Evolutionary conservation across 2,329 filamentous ascomycete genomes (phyloP).

Genomic region (Shiraia sp.): DNA sequence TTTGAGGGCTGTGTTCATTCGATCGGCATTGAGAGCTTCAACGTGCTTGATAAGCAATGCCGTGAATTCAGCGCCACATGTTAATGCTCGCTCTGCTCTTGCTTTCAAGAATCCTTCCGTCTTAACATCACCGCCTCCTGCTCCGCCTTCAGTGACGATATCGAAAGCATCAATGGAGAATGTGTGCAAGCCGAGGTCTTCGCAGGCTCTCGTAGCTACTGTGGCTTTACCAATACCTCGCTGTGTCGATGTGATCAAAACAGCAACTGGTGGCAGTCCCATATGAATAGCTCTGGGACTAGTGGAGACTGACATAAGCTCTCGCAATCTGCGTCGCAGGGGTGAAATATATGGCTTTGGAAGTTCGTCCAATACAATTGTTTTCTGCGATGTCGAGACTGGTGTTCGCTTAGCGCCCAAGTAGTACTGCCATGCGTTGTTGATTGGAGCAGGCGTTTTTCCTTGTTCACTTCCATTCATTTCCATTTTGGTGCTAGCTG

Average conservation of each 20-base stretch:
- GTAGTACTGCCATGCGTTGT: slow-evolving; percentile 88
- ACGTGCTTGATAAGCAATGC: slow-evolving; percentile 86
- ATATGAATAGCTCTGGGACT: slow-evolving; percentile 85
- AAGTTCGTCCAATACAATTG: slow-evolving; percentile 51
- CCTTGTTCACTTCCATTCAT: slow-evolving; percentile 87
- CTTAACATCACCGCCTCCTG: slow-evolving; percentile 87
- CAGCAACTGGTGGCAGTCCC: slow-evolving; percentile 82
- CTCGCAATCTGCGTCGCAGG: slow-evolving; percentile 68
- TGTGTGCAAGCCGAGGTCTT: slow-evolving; percentile 86
- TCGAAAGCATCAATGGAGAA: slow-evolving; percentile 92
- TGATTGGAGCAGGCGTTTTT: slow-evolving; percentile 74
- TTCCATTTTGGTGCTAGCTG: slow-evolving; percentile 83
- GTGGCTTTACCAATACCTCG: slow-evolving; percentile 91
- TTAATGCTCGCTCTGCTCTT: slow-evolving; percentile 83
- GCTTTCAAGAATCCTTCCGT: slow-evolving; percentile 89
- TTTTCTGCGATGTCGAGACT: slow-evolving; percentile 59
- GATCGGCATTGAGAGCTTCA: slow-evolving; percentile 86
- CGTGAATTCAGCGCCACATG: slow-evolving; percentile 82
- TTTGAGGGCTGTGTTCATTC: slow-evolving; percentile 82
- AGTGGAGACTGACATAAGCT: slow-evolving; percentile 85
- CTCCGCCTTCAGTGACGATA: slow-evolving; percentile 86
- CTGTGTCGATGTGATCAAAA: slow-evolving; percentile 88
- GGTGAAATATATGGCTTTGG: slow-evolving; percentile 50
- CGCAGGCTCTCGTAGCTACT: slow-evolving; percentile 74
- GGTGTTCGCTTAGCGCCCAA: slow-evolving; percentile 74